Percentiles rank a stretch among this genome's conserved stretches.
Conservation (phyloP, 371 early-diverging fungal species). For the Mortierella sp. region DNA sequence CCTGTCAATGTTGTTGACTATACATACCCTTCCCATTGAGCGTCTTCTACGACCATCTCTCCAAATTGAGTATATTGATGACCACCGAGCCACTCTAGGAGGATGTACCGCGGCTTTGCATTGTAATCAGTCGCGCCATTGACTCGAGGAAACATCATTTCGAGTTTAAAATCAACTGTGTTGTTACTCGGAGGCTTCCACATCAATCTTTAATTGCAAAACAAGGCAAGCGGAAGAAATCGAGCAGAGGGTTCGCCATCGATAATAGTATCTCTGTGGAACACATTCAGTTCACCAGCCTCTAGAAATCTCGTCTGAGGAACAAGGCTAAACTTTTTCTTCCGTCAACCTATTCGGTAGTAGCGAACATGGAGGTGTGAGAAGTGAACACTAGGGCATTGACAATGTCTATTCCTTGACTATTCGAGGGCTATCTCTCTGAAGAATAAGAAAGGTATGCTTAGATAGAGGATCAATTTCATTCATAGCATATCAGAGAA, state of each 20-base stretch:
- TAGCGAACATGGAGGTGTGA: too few relatives aligned
- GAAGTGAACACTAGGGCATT: too few relatives aligned
- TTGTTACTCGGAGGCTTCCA: slow-evolving; percentile 99
- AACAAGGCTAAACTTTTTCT: too few relatives aligned
- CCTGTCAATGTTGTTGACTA: too few relatives aligned
- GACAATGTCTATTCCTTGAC: too few relatives aligned
- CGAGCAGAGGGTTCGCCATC: slow-evolving; percentile 82
- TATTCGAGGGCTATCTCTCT: too few relatives aligned
- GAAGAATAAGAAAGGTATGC: too few relatives aligned
- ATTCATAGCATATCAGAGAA: too few relatives aligned
- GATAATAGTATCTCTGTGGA: slow-evolving; percentile 83
- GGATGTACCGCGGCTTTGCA: slow-evolving; percentile 59
- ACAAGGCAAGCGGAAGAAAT: not conserved
- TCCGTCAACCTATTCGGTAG: too few relatives aligned
- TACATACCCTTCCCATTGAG: slow-evolving; percentile 63
- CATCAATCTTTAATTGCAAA: slow-evolving; percentile 76
- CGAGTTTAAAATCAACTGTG: slow-evolving; percentile 92
- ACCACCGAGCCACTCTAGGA: slow-evolving; percentile 73
- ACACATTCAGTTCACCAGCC: slow-evolving; percentile 57
- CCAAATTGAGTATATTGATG: slow-evolving; percentile 62
- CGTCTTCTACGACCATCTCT: slow-evolving; percentile 67
- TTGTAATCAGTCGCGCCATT: slow-evolving; percentile 31
- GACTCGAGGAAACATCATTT: slow-evolving; percentile 54
- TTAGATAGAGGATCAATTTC: too few relatives aligned
- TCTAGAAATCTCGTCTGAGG: slow-evolving; percentile 76